A percentile compares a stretch with the other conserved stretches of the same genome.
Conservation (phyloP, 805 yeast genomes). For the Ogataea degrootiae region DNA sequence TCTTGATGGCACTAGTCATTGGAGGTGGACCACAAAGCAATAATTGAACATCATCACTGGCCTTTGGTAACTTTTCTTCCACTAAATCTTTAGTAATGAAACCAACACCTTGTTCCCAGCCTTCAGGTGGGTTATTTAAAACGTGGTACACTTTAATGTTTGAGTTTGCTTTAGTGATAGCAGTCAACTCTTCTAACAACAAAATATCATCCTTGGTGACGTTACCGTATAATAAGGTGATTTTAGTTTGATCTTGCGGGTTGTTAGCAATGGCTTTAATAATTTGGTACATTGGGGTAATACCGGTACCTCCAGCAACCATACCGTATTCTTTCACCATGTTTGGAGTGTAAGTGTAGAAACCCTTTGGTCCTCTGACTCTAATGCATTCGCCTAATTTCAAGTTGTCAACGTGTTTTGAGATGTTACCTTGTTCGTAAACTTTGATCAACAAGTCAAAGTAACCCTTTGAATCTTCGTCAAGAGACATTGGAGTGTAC, state of each 20-base stretch:
- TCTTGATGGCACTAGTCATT: conserved; percentile 81
- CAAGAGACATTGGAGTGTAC: conserved; percentile 85
- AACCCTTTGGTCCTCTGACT: conserved; percentile 89
- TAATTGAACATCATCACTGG: conserved; percentile 59
- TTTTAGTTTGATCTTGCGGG: conserved; percentile 74
- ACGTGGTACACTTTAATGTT: conserved; percentile 67
- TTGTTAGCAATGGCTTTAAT: conserved; percentile 74
- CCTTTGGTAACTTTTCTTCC: conserved; percentile 55
- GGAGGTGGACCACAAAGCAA: conserved; percentile 94
- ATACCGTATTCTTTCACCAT: conserved; percentile 70
- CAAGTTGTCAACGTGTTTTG: conserved; percentile 65
- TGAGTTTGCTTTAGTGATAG: conserved; percentile 50
- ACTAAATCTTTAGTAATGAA: conserved; percentile 75
- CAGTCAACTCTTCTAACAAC: conserved; percentile 74
- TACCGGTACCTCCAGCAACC: conserved; percentile 98
- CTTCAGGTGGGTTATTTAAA: conserved; percentile 65
- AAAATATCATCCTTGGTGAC: conserved; percentile 76
- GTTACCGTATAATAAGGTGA: conserved; percentile 75
- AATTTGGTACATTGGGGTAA: conserved; percentile 94
- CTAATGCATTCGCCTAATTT: conserved; percentile 74
- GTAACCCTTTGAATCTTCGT: conserved; percentile 65
- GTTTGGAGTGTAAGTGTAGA: conserved; percentile 76
- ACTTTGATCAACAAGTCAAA: conserved; percentile 84
- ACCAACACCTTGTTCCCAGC: conserved; percentile 77
- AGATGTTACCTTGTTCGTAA: conserved; percentile 80